A percentile compares a stretch with the other conserved stretches of the same genome.
Conservation (phyloP, 2,329 filamentous ascomycete genomes). For the Rhinocladiella mackenziei region DNA sequence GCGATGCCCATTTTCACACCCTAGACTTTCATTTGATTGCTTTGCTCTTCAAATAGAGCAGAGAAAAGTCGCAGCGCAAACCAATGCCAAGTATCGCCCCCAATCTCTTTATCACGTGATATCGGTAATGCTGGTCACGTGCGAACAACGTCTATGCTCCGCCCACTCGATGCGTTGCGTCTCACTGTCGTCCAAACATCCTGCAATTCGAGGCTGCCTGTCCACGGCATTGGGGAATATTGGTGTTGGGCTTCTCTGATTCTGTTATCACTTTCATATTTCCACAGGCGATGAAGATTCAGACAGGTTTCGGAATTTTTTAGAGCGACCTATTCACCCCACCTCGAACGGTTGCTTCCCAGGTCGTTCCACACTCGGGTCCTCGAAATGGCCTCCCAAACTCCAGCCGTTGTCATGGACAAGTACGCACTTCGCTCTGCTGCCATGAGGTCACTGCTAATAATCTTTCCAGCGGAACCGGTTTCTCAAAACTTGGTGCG, state of each 20-base stretch:
- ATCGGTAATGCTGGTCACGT: no score
- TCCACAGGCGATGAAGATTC: conserved; percentile 17
- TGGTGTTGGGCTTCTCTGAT: neutral
- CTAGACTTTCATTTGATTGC: no score
- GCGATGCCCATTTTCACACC: no score
- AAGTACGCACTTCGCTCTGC: conserved; percentile 65
- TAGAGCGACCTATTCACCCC: conserved; percentile 11
- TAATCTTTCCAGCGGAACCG: conserved; percentile 73
- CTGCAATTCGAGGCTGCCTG: conserved; percentile 10
- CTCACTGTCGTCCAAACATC: neutral
- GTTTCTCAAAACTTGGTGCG: conserved; percentile 97
- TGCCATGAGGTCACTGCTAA: conserved; percentile 35
- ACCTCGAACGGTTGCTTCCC: conserved; percentile 2
- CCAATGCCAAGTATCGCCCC: no score
- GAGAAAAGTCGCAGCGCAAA: no score
- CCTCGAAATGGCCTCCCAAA: conserved; percentile 83
- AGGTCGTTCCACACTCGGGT: no score
- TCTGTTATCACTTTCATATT: neutral
- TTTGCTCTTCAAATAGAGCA: no score
- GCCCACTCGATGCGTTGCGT: no score
- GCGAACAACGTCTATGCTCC: no score
- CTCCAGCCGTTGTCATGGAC: conserved; percentile 99
- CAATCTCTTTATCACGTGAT: no score
- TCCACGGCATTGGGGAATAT: conserved; percentile 1
- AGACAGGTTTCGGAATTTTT: conserved; percentile 2